These are phyloP conservation scores for Xylaria castorea DNA, from an alignment of 495 filamentous ascomycete genomes.

Conservation along the genomic window DNA sequence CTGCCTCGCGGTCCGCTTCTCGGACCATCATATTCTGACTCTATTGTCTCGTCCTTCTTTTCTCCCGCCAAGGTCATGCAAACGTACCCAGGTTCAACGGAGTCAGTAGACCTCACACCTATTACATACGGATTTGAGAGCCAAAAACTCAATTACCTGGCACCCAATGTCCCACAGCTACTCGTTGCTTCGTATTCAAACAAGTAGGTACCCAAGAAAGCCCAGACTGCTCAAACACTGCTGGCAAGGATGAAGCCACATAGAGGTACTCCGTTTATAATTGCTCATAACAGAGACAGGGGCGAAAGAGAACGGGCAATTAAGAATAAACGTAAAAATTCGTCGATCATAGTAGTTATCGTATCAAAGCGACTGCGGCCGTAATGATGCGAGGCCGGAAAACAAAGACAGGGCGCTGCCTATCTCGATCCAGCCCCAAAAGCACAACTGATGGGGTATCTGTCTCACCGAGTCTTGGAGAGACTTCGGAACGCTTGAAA, in stretches of 20 bases:
- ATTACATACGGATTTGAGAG: slow-evolving; percentile 22
- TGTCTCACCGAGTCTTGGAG: slow-evolving; percentile 29
- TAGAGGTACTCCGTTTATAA: neutral
- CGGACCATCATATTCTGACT: slow-evolving; percentile 1
- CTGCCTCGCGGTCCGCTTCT: neutral
- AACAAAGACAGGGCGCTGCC: neutral
- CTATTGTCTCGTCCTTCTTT: slow-evolving; percentile 6
- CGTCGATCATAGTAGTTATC: slow-evolving; percentile 24
- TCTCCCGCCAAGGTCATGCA: slow-evolving; percentile 1
- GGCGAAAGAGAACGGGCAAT: neutral
- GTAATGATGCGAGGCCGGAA: slow-evolving; percentile 5
- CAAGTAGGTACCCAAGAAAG: slow-evolving; percentile 17
- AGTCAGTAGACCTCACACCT: slow-evolving; percentile 12
- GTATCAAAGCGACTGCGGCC: slow-evolving; percentile 20
- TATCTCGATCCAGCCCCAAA: slow-evolving; percentile 7
- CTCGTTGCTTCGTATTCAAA: slow-evolving; percentile 21
- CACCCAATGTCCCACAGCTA: neutral
- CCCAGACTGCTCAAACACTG: slow-evolving; percentile 12
- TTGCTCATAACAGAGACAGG: slow-evolving; percentile 5
- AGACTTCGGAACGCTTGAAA: slow-evolving; percentile 22
- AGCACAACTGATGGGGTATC: slow-evolving; percentile 24
- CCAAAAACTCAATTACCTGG: neutral
- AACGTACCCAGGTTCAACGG: slow-evolving; percentile 15
- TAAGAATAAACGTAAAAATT: slow-evolving; percentile 24
- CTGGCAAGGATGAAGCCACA: slow-evolving; percentile 19